A percentile compares a stretch with the other conserved stretches of the same genome.
Evolutionary conservation across 768 basidiomycete genomes (phyloP).

Genomic region (Clitopilus hobsonii): DNA sequence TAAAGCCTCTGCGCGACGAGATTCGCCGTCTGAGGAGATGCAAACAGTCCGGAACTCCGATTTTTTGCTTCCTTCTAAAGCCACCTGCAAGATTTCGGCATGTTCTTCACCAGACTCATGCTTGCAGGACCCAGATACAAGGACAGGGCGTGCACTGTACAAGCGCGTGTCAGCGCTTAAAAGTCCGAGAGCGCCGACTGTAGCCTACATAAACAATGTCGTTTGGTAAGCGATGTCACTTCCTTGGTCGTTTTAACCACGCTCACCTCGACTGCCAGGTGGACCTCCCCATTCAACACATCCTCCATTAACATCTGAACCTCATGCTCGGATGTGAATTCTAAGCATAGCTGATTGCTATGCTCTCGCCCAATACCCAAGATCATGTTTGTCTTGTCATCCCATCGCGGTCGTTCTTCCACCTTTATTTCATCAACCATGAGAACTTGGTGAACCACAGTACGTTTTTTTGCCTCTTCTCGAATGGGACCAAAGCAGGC

Average conservation of each 20-base stretch:
- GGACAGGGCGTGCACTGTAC: constrained; percentile 17
- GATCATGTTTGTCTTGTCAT: constrained; percentile 15
- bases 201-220: constrained; percentile 13
- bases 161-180: constrained; percentile 11
- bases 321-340: constrained; percentile 11
- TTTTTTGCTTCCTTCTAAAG: not conserved
- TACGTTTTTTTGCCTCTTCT: no score
- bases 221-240: not conserved
- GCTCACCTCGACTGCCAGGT: constrained; percentile 13
- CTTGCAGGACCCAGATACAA: constrained; percentile 22
- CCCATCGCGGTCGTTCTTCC: constrained; percentile 13
- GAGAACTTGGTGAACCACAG: constrained; percentile 8
- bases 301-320: constrained; percentile 1
- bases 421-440: constrained; percentile 19
- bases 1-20: constrained; percentile 19
- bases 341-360: constrained; percentile 6
- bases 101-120: constrained; percentile 10
- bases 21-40: constrained; percentile 10
- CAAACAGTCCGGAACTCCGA: not conserved
- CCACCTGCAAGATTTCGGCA: not conserved
- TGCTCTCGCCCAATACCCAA: constrained; percentile 20
- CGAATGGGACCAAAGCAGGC: constrained; percentile 3
- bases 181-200: constrained; percentile 17
- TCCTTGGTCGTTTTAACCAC: no score
- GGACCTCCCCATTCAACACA: constrained; percentile 3